phyloP scores from a whole-genome alignment of 2,329 filamentous ascomycete genomes.

The Aureobasidium sp. region DNA sequence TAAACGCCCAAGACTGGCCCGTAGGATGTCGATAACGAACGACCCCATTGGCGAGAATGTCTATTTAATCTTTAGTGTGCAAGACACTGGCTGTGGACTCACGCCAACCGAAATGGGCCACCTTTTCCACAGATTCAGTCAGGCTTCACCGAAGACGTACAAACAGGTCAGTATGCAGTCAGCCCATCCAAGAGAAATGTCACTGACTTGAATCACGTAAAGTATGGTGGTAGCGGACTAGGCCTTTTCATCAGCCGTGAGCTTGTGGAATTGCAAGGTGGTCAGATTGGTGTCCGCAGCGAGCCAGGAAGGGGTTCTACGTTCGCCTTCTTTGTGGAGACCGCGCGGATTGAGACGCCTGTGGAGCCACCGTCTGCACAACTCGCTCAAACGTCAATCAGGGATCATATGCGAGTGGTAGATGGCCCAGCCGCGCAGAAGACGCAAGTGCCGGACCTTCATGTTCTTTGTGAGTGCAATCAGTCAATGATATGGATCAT shows the following conservation, averaged over 20 bases:
- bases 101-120: conserved; percentile 29
- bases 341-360: conserved; percentile 19
- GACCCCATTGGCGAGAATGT: conserved; percentile 26
- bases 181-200: conserved; percentile 36
- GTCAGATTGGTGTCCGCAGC: conserved; percentile 58
- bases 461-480: conserved; percentile 22
- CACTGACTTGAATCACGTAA: conserved; percentile 32
- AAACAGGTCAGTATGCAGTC: conserved; percentile 40
- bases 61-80: conserved; percentile 29
- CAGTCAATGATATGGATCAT: conserved; percentile 15
- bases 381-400: neutral
- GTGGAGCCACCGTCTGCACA: neutral
- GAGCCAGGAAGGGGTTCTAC: conserved; percentile 53
- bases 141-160: conserved; percentile 11
- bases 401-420: neutral
- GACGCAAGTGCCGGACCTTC: conserved; percentile 28
- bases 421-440: conserved; percentile 31
- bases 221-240: conserved; percentile 61
- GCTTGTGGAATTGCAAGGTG: conserved; percentile 53
- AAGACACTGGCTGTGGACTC: conserved; percentile 31
- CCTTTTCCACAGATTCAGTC: conserved; percentile 58
- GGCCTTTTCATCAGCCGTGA: conserved; percentile 61
- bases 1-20: conserved; percentile 15
- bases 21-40: neutral
- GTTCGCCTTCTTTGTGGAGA: conserved; percentile 60